These are phyloP conservation scores for Pythium rhizo-oryzae DNA, from an alignment of 352 stramenopile species.

Conservation along the genomic window DNA sequence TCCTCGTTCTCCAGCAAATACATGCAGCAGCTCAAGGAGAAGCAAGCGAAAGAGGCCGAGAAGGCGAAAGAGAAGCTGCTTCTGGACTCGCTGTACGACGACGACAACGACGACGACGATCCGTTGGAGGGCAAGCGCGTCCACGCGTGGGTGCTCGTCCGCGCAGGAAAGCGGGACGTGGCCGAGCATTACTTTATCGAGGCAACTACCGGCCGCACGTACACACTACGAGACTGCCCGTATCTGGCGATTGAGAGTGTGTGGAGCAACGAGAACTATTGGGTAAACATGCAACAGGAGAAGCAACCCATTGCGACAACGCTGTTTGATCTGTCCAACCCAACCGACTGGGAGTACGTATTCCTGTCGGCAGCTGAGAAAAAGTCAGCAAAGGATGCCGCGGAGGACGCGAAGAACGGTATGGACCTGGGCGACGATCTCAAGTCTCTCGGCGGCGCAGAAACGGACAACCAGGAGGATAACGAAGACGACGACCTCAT, in stretches of 20 bases:
- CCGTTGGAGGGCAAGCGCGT: constrained; percentile 66
- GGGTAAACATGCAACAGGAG: constrained; percentile 92
- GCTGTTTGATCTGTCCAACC: constrained; percentile 83
- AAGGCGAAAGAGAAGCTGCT: constrained; percentile 41
- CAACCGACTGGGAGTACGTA: constrained; percentile 92
- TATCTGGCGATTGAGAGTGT: constrained; percentile 90
- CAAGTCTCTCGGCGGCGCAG: constrained; percentile 45
- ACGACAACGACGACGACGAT: constrained; percentile 76
- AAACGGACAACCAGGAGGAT: constrained; percentile 63
- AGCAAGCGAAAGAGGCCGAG: constrained; percentile 43
- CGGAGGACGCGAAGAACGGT: constrained; percentile 50
- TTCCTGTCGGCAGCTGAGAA: constrained; percentile 84
- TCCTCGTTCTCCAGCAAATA: constrained; percentile 78
- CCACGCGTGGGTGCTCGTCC: constrained; percentile 94
- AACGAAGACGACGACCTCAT: constrained; percentile 67
- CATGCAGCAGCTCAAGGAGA: constrained; percentile 50
- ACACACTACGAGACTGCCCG: constrained; percentile 74
- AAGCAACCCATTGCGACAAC: constrained; percentile 63
- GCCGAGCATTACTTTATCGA: constrained; percentile 91
- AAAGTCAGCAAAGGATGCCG: constrained; percentile 46
- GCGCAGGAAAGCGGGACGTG: constrained; percentile 89
- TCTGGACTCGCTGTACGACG: constrained; percentile 55
- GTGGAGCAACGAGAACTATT: constrained; percentile 96
- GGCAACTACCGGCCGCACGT: constrained; percentile 90
- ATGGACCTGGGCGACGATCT: constrained; percentile 63